Conservation (phyloP, 805 yeast species). For the Yamadazyma tumulicola region DNA sequence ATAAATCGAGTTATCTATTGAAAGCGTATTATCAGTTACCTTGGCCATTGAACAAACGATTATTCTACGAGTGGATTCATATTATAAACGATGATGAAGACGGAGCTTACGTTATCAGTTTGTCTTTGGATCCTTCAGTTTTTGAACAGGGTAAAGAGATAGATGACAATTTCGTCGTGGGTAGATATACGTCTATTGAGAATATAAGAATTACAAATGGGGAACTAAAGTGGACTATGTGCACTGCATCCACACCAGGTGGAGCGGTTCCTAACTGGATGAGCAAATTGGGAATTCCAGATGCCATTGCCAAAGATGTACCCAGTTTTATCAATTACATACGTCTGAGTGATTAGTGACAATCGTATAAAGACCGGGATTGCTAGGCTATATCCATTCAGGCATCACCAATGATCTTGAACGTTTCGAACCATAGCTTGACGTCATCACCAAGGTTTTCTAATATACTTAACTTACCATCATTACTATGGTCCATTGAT, state of each 20-base stretch:
- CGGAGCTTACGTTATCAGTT: conserved; percentile 29
- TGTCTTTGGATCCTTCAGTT: conserved; percentile 29
- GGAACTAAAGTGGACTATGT: conserved; percentile 35
- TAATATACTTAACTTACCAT: conserved; percentile 26
- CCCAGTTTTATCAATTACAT: conserved; percentile 35
- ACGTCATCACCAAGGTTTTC: conserved; percentile 43
- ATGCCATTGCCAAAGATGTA: conserved; percentile 39
- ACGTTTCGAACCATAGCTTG: conserved; percentile 35
- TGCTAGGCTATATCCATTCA: too few species aligned
- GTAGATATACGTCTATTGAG: conserved; percentile 36
- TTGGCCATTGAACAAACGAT: conserved; percentile 32
- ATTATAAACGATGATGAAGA: conserved; percentile 17
- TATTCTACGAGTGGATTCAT: conserved; percentile 35
- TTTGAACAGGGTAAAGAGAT: conserved; percentile 9
- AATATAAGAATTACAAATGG: conserved; percentile 19
- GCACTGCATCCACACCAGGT: conserved; percentile 37
- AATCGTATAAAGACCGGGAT: conserved; percentile 1
- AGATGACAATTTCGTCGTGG: conserved; percentile 21
- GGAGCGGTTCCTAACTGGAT: conserved; percentile 39
- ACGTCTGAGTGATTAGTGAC: not conserved
- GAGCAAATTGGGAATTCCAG: conserved; percentile 24
- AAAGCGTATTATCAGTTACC: conserved; percentile 33
- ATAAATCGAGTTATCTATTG: conserved; percentile 24
- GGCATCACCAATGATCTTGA: conserved; percentile 17
- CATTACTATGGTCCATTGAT: not conserved